Evolutionary conservation across 1,284 basidiomycete species (phyloP), one percentile per base, ranked within the genome.

Genomic region (Puccinia coronata): DNA sequence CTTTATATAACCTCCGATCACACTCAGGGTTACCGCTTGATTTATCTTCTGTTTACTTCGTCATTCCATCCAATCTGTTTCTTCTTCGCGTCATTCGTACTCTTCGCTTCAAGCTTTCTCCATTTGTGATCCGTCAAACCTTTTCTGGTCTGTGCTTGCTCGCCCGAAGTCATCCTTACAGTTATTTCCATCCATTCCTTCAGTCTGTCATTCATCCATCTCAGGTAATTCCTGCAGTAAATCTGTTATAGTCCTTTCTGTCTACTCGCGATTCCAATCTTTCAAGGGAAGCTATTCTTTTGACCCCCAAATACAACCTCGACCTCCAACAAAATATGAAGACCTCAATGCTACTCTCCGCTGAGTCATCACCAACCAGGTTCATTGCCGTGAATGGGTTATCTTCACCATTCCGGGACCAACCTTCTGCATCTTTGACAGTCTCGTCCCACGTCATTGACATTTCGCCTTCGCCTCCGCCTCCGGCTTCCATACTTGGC

Each of bases 391-490:
- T 80, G 31, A 43, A 80, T 51, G 77, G 67, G 14, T 55, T 80
- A 49, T 80, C 77, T 61, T 80, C 77, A 36, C 77, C 77, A 36
- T 80, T 80, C 57, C 77, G 55, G 41, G 77, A 71, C 61, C 51
- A 51, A 39, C 67, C 67, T 6, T 41, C 53, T 23, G 28, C 55
- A 59, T 74, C 70, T 23, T 53, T 74, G 36, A 74, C 72, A 20
- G 53, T 71, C 67, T 59, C 63, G 16, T 80, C 77, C 28, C 77
- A 80, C 20, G 55, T 80, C 69, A 80, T 80, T 43, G 77, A 80
- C 67, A 80, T 80, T 34, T 80, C 77, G 18, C 77, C 77, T 20
- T 80, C 77, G 18, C 77, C 77, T n/a, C 77, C 77, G 0, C 76
- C 76, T 34, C 72, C 72, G 20, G 63, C 61, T 57, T 53, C 43